Evolutionary conservation across 2,329 filamentous ascomycete genomes (phyloP), one percentile per base, ranked within the genome.

Genomic region (Neopestalotiopsis sp.): DNA sequence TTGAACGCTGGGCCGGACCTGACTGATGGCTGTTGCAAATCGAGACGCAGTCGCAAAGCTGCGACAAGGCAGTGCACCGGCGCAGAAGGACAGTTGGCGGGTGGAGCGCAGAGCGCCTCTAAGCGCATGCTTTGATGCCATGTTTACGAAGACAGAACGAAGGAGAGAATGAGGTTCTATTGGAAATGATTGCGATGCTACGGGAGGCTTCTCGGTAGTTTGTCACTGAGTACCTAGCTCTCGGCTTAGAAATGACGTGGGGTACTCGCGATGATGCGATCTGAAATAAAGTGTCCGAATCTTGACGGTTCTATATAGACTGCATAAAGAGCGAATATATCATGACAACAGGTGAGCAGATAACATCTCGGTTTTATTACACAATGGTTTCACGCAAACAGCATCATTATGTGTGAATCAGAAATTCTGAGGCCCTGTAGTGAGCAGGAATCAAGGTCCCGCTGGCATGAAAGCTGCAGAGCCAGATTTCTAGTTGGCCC

Each of bases 121-220:
- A 24, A 64, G 38, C 17, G 59, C 65, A 20, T 66, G 71, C 68
- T 68, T 67, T n/a, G 73, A 69, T 30, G 73, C 68, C 67, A 70
- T 71, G 28, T 32, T 66, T 12, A 30, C 6, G n/a, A 61, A 14
- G 13, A 9, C 20, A 58, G 20, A 28, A 32, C 28, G 20, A 34
- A 12, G 20, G 5, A 3, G n/a, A 17, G 14, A 24, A 38, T 17
- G 13, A 40, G 28, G n/a, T 10, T 5, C 6, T 24, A 14, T n/a
- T 20, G 40, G 24, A 28, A 53, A 45, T 10, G 17, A 17, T 53
- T n/a, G 45, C 17, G 9, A 20, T 6, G 9, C 9, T 49, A n/a
- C n/a, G 6, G 45, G n/a, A 9, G 1, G 14, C 9, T 53, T 6
- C n/a, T 53, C 45, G 24, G 57, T 61, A 61, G 24, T 24, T 61